These are phyloP conservation scores for Penicillium sp. DNA, from an alignment of 2,329 filamentous ascomycete species.

Conservation along the genomic window DNA sequence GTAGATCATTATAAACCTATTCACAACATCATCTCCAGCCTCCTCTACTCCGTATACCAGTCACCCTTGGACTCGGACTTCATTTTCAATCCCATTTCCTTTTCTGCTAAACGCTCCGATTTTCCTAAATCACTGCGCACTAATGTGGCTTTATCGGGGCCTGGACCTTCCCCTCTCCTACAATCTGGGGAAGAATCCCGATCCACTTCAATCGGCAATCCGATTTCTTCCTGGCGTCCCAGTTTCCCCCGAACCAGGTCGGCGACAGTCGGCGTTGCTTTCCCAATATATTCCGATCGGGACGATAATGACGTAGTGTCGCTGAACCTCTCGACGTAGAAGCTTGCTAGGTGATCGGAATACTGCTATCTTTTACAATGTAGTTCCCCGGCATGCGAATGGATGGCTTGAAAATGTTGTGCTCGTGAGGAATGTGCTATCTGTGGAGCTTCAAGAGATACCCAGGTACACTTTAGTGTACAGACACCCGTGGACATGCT, in stretches of 20 bases:
- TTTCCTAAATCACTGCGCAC: not conserved
- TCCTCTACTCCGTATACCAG: too few species aligned
- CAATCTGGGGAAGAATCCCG: conserved; percentile 9
- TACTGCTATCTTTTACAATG: not conserved
- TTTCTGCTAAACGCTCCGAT: not conserved
- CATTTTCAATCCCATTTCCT: not conserved
- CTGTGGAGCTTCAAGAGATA: not conserved
- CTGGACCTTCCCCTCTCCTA: conserved; percentile 1
- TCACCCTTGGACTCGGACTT: not conserved
- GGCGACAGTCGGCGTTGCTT: conserved; percentile 1
- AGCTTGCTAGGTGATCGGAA: not conserved
- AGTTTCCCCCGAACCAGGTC: not conserved
- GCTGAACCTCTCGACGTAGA: not conserved
- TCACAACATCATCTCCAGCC: not conserved
- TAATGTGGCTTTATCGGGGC: not conserved
- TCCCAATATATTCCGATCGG: not conserved
- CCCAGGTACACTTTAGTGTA: not conserved
- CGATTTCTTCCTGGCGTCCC: conserved; percentile 2
- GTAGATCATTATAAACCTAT: not conserved
- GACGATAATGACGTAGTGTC: not conserved
- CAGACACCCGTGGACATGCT: too few species aligned
- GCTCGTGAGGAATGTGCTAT: not conserved
- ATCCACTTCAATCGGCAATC: conserved; percentile 1
- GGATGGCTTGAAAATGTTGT: not conserved
- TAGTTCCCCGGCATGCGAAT: not conserved